Percentiles rank a stretch among this genome's conserved stretches.
Conservation (phyloP, 441 rosid genomes). For the Euphorbia celastroides region DNA sequence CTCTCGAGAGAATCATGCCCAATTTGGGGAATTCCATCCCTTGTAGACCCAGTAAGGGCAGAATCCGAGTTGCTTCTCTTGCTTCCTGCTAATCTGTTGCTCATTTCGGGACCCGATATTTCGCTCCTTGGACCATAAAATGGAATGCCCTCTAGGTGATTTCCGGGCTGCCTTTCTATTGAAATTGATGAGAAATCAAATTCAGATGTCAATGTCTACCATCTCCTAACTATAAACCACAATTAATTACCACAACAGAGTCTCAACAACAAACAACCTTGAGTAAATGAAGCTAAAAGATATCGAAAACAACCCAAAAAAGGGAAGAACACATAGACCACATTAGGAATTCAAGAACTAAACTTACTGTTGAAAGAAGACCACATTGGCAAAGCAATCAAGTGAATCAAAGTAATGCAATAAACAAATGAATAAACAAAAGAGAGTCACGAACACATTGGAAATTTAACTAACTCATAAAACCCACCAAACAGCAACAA, state of each 20-base stretch:
- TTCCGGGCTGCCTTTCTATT: conserved; percentile 48
- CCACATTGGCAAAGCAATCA: too few relatives aligned
- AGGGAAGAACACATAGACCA: too few relatives aligned
- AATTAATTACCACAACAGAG: too few relatives aligned
- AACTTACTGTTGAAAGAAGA: too few relatives aligned
- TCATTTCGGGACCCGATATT: conserved; percentile 53
- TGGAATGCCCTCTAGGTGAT: conserved; percentile 83
- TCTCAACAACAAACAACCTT: background rate
- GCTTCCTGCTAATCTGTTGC: conserved; percentile 52
- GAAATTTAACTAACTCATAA: too few relatives aligned
- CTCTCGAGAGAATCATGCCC: conserved; percentile 60
- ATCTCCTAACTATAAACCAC: too few relatives aligned
- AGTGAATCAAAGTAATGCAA: too few relatives aligned
- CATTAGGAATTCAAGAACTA: too few relatives aligned
- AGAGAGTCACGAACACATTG: too few relatives aligned
- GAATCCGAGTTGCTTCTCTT: conserved; percentile 81
- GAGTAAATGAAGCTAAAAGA: background rate
- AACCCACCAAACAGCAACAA: too few relatives aligned
- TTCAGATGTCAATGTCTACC: conserved; percentile 2
- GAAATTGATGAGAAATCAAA: conserved; percentile 29
- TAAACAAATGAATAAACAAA: too few relatives aligned
- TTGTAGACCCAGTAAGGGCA: conserved; percentile 34
- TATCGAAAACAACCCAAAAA: background rate
- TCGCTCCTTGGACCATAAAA: conserved; percentile 67
- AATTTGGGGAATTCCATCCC: conserved; percentile 34